Conservation (phyloP, 805 yeast species). For the Kodamaea leandrae region DNA sequence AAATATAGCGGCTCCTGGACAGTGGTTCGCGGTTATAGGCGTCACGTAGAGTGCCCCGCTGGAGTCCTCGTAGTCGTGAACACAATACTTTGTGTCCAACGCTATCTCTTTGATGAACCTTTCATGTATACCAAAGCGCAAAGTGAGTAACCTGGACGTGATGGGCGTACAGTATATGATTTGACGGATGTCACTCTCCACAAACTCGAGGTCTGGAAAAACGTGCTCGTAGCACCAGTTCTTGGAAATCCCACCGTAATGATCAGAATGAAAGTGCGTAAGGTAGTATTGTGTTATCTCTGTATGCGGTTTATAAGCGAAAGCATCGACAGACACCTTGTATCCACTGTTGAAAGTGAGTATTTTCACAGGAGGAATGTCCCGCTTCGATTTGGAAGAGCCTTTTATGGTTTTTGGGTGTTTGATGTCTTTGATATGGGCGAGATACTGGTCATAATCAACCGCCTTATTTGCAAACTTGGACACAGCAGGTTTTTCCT, state of each 20-base stretch:
- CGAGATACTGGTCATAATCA: background rate
- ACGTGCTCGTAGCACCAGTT: conserved; percentile 58
- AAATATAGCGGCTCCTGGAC: conserved; percentile 92
- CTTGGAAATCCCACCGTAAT: conserved; percentile 81
- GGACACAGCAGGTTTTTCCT: background rate
- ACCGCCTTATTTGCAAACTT: background rate
- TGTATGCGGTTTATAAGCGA: conserved; percentile 47
- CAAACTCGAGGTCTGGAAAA: conserved; percentile 25
- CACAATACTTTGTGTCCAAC: conserved; percentile 35
- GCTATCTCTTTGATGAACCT: conserved; percentile 42
- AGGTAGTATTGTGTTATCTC: conserved; percentile 54
- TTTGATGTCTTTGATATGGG: conserved; percentile 1
- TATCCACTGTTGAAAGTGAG: conserved; percentile 40
- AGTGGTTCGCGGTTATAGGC: conserved; percentile 84
- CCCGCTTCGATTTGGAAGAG: conserved; percentile 24
- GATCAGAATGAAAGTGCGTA: conserved; percentile 92
- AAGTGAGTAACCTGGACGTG: conserved; percentile 57
- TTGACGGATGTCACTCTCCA: conserved; percentile 36
- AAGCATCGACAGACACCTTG: conserved; percentile 64
- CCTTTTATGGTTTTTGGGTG: conserved; percentile 10
- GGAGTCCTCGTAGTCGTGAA: conserved; percentile 18
- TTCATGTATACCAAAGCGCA: conserved; percentile 54
- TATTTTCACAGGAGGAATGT: conserved; percentile 54
- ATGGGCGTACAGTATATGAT: conserved; percentile 68
- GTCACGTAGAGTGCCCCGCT: conserved; percentile 48